Evolutionary conservation across 768 basidiomycete species (phyloP).

Genomic region (Boletus rubescentipes): DNA sequence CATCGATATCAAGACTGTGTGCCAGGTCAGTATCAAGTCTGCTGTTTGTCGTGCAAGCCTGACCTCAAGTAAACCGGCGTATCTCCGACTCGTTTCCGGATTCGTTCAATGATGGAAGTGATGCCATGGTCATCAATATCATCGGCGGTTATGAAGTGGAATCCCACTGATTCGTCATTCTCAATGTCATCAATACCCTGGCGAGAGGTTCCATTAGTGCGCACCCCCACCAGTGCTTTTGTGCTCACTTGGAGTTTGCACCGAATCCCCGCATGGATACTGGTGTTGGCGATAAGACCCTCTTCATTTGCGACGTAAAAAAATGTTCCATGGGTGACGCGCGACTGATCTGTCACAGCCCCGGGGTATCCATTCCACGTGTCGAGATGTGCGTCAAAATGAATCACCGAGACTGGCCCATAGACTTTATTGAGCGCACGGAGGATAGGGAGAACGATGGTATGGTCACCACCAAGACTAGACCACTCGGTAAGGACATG

Average conservation of each 20-base stretch:
- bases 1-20: conserved; percentile 74
- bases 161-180: conserved; percentile 72
- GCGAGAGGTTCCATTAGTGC: not conserved
- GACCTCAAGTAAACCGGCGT: conserved; percentile 76
- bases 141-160: conserved; percentile 74
- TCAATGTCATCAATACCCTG: conserved; percentile 40
- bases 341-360: conserved; percentile 54
- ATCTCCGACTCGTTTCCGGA: conserved; percentile 69
- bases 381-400: conserved; percentile 79
- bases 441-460: conserved; percentile 83
- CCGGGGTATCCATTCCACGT: conserved; percentile 49
- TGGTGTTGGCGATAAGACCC: conserved; percentile 68
- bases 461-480: conserved; percentile 81
- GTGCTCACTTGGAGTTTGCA: conserved; percentile 61
- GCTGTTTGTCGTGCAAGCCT: not conserved
- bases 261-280: conserved; percentile 84
- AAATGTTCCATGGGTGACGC: conserved; percentile 83
- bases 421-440: conserved; percentile 77
- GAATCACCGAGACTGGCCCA: conserved; percentile 80
- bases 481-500: not conserved
- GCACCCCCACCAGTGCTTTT: conserved; percentile 8
- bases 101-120: conserved; percentile 63
- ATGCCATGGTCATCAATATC: conserved; percentile 84
- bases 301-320: conserved; percentile 79
- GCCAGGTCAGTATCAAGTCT: not conserved